Conservation (phyloP, 1,284 basidiomycete species). For the Trichosporon sp. region DNA sequence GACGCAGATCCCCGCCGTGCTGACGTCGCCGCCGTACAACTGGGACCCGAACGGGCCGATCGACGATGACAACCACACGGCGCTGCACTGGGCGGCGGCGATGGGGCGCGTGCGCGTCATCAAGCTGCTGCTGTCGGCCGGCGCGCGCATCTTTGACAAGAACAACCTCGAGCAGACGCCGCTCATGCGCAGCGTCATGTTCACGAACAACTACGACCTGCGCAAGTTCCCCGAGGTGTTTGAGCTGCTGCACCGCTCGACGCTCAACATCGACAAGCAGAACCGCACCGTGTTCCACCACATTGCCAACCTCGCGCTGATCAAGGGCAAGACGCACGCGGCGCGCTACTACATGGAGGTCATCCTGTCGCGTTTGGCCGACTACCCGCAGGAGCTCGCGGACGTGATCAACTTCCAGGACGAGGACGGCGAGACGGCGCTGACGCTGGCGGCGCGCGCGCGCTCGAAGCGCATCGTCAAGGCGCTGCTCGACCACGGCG, state of each 20-base stretch:
- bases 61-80: conserved; percentile 97
- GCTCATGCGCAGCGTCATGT: conserved; percentile 99
- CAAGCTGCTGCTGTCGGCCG: conserved; percentile 87
- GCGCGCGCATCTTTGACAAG: conserved; percentile 94
- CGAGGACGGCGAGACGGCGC: conserved; percentile 95
- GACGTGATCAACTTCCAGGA: conserved; percentile 99
- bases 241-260: conserved; percentile 92
- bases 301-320: conserved; percentile 96
- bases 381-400: conserved; percentile 92
- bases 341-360: conserved; percentile 99
- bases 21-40: conserved; percentile 83
- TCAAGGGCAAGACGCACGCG: conserved; percentile 95
- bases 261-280: conserved; percentile 96
- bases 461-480: conserved; percentile 96
- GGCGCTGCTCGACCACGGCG: conserved; percentile 91
- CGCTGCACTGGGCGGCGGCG: conserved; percentile 97
- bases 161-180: conserved; percentile 97
- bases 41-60: conserved; percentile 96
- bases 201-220: conserved; percentile 98
- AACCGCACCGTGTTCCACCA: conserved; percentile 99
- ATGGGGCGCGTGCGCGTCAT: conserved; percentile 98
- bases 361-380: conserved; percentile 79
- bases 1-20: conserved; percentile 80
- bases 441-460: conserved; percentile 95
- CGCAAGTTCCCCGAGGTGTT: conserved; percentile 98